Evolutionary conservation across 2,329 filamentous ascomycete genomes (phyloP).

Genomic region (Diaporthe sp.): DNA sequence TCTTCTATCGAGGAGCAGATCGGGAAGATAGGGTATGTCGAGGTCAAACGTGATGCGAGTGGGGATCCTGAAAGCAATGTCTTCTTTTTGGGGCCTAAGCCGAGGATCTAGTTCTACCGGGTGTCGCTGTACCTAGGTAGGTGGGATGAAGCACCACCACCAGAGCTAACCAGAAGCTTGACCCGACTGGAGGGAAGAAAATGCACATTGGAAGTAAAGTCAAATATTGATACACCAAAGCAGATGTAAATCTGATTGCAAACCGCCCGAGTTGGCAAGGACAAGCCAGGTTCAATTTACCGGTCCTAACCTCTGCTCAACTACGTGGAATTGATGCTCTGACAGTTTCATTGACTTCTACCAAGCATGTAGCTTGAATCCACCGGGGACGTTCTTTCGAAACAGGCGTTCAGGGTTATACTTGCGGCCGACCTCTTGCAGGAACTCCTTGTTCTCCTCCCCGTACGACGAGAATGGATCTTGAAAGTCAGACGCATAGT

Average conservation of each 20-base stretch:
- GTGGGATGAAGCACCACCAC: not conserved
- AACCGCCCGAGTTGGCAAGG: too few relatives aligned
- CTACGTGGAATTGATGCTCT: not conserved
- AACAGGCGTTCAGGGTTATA: not conserved
- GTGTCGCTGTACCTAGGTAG: too few relatives aligned
- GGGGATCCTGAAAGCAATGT: constrained; percentile 26
- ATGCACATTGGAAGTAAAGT: too few relatives aligned
- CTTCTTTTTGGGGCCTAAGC: constrained; percentile 28
- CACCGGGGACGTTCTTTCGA: not conserved
- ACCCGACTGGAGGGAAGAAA: too few relatives aligned
- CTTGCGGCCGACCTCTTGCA: not conserved
- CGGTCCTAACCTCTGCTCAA: not conserved
- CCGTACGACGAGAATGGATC: constrained; percentile 18
- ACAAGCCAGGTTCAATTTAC: not conserved
- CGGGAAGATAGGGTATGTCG: constrained; percentile 30
- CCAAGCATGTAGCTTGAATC: not conserved
- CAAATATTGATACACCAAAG: not conserved
- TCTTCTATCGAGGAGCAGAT: constrained; percentile 35
- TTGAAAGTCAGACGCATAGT: not conserved
- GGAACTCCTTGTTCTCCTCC: not conserved
- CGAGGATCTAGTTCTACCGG: constrained; percentile 5
- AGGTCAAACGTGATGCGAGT: not conserved
- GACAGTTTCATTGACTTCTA: not conserved
- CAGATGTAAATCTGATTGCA: not conserved
- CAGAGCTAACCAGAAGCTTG: not conserved